These are phyloP conservation scores for Micractinium sp. DNA, from an alignment of 139 green algal genomes.

Conservation along the genomic window DNA sequence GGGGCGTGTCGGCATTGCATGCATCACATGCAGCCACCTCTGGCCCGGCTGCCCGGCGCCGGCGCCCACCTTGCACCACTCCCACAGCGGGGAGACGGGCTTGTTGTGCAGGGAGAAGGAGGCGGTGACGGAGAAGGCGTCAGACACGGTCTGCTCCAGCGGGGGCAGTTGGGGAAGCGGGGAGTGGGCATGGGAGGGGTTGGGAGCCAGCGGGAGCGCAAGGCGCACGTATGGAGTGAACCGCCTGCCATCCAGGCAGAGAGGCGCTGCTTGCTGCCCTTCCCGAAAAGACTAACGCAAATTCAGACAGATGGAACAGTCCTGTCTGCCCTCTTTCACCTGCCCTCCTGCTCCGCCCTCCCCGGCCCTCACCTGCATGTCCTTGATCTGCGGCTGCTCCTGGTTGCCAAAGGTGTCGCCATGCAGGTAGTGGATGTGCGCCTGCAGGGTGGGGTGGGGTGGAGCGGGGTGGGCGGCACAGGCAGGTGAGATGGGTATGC, in stretches of 20 bases:
- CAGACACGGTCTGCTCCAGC: constrained; percentile 10
- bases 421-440: constrained; percentile 92
- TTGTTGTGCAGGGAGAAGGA: constrained; percentile 82
- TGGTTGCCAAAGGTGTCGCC: constrained; percentile 52
- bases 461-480: too few species aligned
- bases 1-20: background rate
- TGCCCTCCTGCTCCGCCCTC: too few species aligned
- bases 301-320: too few species aligned
- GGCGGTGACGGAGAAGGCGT: constrained; percentile 51
- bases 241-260: too few species aligned
- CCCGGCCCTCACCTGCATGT: constrained; percentile 58
- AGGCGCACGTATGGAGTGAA: too few species aligned
- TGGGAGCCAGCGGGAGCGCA: too few species aligned
- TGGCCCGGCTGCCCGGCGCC: background rate
- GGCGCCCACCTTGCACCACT: constrained; percentile 55
- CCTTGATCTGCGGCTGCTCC: constrained; percentile 63
- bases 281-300: too few species aligned
- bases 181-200: too few species aligned
- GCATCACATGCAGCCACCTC: background rate
- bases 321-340: too few species aligned
- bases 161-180: too few species aligned
- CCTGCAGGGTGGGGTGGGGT: background rate
- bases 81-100: constrained; percentile 77
- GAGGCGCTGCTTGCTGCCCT: too few species aligned
- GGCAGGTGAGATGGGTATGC: too few species aligned